These are phyloP conservation scores for Entelexis sorbosivorans DNA, from an alignment of 1,139 yeast species.

Conservation along the genomic window DNA sequence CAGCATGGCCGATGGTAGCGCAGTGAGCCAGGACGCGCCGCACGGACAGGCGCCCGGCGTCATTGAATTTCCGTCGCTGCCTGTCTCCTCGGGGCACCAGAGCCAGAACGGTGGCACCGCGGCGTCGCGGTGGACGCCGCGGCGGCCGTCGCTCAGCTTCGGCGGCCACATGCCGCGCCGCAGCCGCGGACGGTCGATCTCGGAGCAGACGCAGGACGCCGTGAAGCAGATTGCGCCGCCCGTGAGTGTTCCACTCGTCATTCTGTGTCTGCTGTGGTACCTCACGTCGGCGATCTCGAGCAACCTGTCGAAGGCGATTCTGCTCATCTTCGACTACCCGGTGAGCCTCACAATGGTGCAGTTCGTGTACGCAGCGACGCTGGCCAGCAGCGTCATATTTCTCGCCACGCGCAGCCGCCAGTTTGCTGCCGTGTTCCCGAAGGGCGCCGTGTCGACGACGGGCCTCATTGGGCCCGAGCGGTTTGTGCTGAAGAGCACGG, in stretches of 20 bases:
- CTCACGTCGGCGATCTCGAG: slow-evolving; percentile 68
- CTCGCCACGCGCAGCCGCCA: slow-evolving; percentile 14
- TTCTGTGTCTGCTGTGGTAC: slow-evolving; percentile 67
- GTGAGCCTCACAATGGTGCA: slow-evolving; percentile 78
- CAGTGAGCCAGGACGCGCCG: not conserved
- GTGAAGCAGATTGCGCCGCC: slow-evolving; percentile 32
- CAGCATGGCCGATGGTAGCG: slow-evolving; percentile 8
- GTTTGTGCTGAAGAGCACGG: slow-evolving; percentile 52
- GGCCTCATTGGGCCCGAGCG: slow-evolving; percentile 40
- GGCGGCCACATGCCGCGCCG: slow-evolving; percentile 13
- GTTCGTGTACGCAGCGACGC: slow-evolving; percentile 55
- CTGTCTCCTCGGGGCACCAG: not conserved
- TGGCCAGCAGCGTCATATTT: slow-evolving; percentile 39
- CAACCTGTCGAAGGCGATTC: slow-evolving; percentile 66
- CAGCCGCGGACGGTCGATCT: slow-evolving; percentile 20
- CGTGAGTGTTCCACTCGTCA: slow-evolving; percentile 32
- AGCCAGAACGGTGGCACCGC: not conserved
- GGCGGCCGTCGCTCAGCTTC: slow-evolving; percentile 9
- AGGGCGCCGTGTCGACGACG: slow-evolving; percentile 27
- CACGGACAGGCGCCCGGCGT: not conserved
- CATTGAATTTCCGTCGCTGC: slow-evolving; percentile 14
- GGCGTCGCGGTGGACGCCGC: slow-evolving; percentile 10
- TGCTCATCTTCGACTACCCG: slow-evolving; percentile 61
- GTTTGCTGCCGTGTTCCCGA: slow-evolving; percentile 25
- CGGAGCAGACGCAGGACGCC: slow-evolving; percentile 27